These are phyloP conservation scores for Scopulariopsis brevicaulis DNA, from an alignment of 2,329 filamentous ascomycete genomes.

Conservation along the genomic window DNA sequence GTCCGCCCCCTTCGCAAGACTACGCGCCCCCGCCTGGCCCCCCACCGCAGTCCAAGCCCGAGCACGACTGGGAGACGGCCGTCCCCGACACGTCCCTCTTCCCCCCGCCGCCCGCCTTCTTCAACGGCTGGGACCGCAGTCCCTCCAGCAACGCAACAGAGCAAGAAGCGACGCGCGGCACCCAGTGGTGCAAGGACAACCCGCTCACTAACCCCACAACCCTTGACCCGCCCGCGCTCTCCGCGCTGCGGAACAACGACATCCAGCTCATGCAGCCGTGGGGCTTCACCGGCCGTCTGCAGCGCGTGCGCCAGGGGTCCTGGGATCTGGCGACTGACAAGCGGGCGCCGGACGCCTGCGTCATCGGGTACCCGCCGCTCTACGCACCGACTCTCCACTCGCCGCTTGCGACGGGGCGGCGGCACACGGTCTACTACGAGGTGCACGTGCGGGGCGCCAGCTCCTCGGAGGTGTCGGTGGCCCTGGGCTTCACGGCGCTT, in stretches of 20 bases:
- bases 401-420: constrained; percentile 29
- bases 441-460: constrained; percentile 37
- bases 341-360: constrained; percentile 45
- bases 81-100: constrained; percentile 64
- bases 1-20: constrained; percentile 16
- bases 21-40: constrained; percentile 24
- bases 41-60: constrained; percentile 15
- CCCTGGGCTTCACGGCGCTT: constrained; percentile 58
- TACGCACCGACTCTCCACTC: constrained; percentile 52
- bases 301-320: constrained; percentile 29
- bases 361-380: constrained; percentile 58
- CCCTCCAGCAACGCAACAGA: constrained; percentile 59
- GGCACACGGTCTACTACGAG: constrained; percentile 60
- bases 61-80: constrained; percentile 44
- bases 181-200: constrained; percentile 52
- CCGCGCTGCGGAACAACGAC: constrained; percentile 37
- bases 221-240: constrained; percentile 31
- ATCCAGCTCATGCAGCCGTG: constrained; percentile 42
- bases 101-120: constrained; percentile 60
- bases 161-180: constrained; percentile 51
- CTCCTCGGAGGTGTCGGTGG: constrained; percentile 41
- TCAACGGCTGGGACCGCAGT: constrained; percentile 50
- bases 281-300: constrained; percentile 33
- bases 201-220: constrained; percentile 43
- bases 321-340: constrained; percentile 34